Evolutionary conservation across 2,329 filamentous ascomycete species (phyloP).

Genomic region (Trichoderma breve): DNA sequence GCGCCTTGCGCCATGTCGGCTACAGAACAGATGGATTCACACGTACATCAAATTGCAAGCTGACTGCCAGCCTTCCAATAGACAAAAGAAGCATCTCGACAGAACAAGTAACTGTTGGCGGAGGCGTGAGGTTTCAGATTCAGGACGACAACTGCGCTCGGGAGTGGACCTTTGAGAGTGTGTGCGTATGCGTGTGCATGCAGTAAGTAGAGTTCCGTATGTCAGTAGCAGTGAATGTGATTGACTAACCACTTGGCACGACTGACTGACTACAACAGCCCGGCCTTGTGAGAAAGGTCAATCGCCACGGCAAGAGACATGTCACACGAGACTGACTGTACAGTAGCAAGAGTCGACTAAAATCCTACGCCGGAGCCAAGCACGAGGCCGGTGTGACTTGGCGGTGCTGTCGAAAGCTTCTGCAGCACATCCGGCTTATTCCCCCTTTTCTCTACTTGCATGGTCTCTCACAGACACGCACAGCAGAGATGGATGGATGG

Average conservation of each 20-base stretch:
- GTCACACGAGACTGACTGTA: not conserved
- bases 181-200: not conserved
- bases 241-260: not conserved
- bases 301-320: not conserved
- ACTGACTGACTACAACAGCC: not conserved
- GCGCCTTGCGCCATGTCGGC: not conserved
- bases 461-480: not conserved
- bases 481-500: not conserved
- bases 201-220: not conserved
- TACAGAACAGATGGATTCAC: not conserved
- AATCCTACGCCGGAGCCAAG: not conserved
- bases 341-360: not conserved
- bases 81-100: not conserved
- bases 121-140: slow-evolving; percentile 2
- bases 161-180: not conserved
- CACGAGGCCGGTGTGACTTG: not conserved
- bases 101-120: not conserved
- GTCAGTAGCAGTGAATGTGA: not conserved
- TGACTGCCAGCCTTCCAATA: not conserved
- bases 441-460: not conserved
- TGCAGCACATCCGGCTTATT: slow-evolving; percentile 3
- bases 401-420: not conserved
- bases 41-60: not conserved
- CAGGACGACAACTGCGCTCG: not conserved
- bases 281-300: not conserved